phyloP scores from a whole-genome alignment of 2,329 filamentous ascomycete species.

The Sporothrix schenckii region DNA sequence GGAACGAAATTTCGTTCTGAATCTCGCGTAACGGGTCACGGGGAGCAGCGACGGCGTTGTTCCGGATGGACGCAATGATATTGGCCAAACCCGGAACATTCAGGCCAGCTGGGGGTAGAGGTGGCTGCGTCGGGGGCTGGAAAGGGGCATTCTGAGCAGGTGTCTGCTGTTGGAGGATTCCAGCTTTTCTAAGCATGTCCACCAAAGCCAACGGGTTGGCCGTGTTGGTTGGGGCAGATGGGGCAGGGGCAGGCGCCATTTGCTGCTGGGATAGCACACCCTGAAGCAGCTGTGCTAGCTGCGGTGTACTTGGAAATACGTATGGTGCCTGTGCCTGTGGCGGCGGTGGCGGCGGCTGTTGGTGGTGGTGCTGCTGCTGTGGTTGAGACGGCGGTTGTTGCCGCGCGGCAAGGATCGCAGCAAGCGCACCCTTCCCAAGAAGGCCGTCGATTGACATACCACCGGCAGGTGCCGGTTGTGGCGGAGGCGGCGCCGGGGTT shows the following conservation, averaged over 20 bases:
- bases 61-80: constrained; percentile 38
- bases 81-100: constrained; percentile 41
- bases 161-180: constrained; percentile 54
- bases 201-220: constrained; percentile 61
- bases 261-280: constrained; percentile 10
- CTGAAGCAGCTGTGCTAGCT: constrained; percentile 15
- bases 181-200: constrained; percentile 68
- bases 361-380: constrained; percentile 47
- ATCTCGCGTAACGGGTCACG: constrained; percentile 38
- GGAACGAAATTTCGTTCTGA: constrained; percentile 60
- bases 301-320: constrained; percentile 3
- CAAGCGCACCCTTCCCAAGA: constrained; percentile 62
- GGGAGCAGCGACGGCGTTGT: constrained; percentile 30
- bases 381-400: constrained; percentile 45
- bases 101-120: constrained; percentile 39
- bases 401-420: constrained; percentile 55
- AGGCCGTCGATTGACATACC: constrained; percentile 60
- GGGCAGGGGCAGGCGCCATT: background rate
- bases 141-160: constrained; percentile 41
- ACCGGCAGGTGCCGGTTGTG: constrained; percentile 41
- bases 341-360: constrained; percentile 49
- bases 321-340: constrained; percentile 49
- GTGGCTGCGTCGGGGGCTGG: background rate
- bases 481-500: constrained; percentile 37
- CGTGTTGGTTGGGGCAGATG: background rate